phyloP scores from a whole-genome alignment of 2,329 filamentous ascomycete species.

The Microdochium paspali region DNA sequence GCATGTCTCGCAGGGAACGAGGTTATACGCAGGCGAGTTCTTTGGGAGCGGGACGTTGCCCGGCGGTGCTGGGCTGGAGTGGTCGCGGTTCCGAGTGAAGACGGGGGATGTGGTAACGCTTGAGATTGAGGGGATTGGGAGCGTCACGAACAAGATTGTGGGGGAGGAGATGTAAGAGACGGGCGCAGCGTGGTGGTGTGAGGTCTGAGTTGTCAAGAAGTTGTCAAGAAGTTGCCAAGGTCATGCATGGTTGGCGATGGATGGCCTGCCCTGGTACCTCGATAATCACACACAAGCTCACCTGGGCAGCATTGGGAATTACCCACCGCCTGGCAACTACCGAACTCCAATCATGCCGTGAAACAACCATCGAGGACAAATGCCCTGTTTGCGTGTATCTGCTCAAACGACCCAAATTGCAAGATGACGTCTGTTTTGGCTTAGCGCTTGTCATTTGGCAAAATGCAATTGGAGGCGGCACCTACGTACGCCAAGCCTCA shows the following conservation, averaged over 20 bases:
- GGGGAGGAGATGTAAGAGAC: too few species aligned
- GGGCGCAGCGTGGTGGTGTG: not conserved
- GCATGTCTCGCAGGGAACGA: slow-evolving; percentile 12
- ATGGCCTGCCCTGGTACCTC: too few species aligned
- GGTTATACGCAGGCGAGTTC: slow-evolving; percentile 15
- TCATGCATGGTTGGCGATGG: too few species aligned
- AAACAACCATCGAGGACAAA: too few species aligned
- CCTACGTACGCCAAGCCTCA: not conserved
- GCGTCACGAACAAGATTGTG: slow-evolving; percentile 15
- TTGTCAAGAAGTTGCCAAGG: too few species aligned
- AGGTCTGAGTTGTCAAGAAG: not conserved
- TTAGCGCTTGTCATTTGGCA: not conserved
- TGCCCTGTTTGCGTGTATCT: too few species aligned
- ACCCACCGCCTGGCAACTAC: too few species aligned
- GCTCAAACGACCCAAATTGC: too few species aligned
- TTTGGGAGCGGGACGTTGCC: slow-evolving; percentile 16
- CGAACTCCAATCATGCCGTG: too few species aligned
- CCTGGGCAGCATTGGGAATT: too few species aligned
- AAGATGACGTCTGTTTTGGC: not conserved
- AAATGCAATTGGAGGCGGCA: not conserved
- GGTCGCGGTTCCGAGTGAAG: slow-evolving; percentile 10
- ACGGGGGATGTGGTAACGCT: slow-evolving; percentile 13
- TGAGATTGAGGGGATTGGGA: slow-evolving; percentile 16
- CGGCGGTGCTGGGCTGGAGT: slow-evolving; percentile 13
- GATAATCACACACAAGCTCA: too few species aligned